Base-by-base conservation (phyloP, 1,284 basidiomycete species). In the Ustilago lituana region DNA sequence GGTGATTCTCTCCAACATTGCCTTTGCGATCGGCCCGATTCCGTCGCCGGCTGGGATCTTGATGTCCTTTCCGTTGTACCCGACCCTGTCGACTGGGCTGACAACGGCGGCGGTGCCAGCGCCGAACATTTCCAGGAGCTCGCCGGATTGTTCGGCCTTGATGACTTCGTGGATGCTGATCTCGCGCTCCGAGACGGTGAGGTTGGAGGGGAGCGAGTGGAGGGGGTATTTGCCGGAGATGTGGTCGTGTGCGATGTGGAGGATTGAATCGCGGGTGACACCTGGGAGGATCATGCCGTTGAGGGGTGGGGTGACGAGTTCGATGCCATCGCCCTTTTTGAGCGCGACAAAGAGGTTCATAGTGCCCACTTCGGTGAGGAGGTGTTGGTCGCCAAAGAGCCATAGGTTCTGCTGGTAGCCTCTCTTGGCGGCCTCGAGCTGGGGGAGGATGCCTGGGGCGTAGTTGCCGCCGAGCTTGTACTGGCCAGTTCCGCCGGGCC, bases 261-360 rank as follows among this genome's bases (percentile, higher is more conserved):
- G 87, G 39, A 96, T 90, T 23, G 76, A 78, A 83, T 97, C 93
- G 65, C 95, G 90, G 8, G 94, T 98, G 17, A 99, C 91, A 65
- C 95, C 95, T 11, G 95, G 94, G 14, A 99, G 89, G 78, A 98
- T 94, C 86, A 96, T 90, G 54, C 94, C 94, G 78, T 93, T 92
- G 36, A 98, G 86, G 5, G 94, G 93, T 10, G 95, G 94, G 10
- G 80, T 81, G 22, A 81, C 73, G 4, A 81, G 67, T 48, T 81
- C 80, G 23, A 72, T 53, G 12, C 91, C 93, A 74, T 93, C 88
- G 10, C 87, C 85, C 24, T 87, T 87, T 80, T 88, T 88, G 82
- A 98, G 88, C 0, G 90, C 93, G 38, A 92, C 87, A 68, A 98
- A 96, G 78, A 95, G 85, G 84, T 99, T 98, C 96, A 98, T 98